Conservation (phyloP, 495 filamentous ascomycete genomes). For the Neurospora tetrasperma region DNA sequence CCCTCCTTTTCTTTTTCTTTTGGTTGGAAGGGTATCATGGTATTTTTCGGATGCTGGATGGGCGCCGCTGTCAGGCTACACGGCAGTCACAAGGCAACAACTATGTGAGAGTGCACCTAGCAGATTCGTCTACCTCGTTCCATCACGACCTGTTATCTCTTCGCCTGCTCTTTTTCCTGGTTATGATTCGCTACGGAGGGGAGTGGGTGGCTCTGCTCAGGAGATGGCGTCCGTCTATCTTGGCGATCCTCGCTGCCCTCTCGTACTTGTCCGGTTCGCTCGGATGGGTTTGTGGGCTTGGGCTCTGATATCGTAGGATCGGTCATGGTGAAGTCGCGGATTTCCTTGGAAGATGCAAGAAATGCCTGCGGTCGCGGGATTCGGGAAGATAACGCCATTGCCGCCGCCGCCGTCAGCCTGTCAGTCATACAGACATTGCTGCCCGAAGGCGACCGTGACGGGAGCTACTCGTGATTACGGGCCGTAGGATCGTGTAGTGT, state of each 20-base stretch:
- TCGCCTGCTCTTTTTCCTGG: neutral
- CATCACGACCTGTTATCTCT: neutral
- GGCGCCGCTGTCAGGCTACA: neutral
- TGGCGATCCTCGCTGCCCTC: neutral
- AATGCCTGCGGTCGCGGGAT: neutral
- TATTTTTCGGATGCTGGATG: neutral
- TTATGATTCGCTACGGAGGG: neutral
- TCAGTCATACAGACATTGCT: neutral
- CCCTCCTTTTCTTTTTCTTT: neutral
- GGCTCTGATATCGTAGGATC: neutral
- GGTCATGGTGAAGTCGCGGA: neutral
- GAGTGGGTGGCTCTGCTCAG: neutral
- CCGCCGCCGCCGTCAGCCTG: neutral
- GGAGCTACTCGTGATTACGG: neutral
- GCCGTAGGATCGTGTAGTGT: neutral
- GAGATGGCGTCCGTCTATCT: neutral
- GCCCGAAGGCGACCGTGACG: neutral
- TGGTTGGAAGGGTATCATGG: neutral
- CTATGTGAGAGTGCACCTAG: neutral
- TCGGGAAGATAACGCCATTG: neutral
- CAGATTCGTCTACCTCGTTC: neutral
- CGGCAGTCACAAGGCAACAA: neutral
- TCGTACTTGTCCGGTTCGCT: neutral
- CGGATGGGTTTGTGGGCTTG: neutral
- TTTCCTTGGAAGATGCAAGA: conserved; percentile 1